phyloP scores from a whole-genome alignment of 257 asterid genomes.

The Fraxinus americana region DNA sequence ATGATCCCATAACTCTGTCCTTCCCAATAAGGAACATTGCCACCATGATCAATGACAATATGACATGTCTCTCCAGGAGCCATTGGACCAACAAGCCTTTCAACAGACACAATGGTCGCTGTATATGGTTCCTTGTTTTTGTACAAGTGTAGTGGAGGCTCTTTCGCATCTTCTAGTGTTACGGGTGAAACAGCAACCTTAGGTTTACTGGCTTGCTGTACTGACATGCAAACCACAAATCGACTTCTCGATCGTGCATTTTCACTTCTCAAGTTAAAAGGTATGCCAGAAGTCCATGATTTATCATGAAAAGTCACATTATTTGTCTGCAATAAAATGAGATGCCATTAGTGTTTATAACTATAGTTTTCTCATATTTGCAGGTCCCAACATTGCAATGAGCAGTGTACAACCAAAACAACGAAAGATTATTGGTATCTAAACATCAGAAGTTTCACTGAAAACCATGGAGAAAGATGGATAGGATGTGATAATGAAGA shows the following conservation, averaged over 20 bases:
- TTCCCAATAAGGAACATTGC: conserved; percentile 96
- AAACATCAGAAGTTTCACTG: neutral
- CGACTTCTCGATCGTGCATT: conserved; percentile 39
- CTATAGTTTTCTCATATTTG: neutral
- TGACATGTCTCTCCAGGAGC: conserved; percentile 99
- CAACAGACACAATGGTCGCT: conserved; percentile 81
- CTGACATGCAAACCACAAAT: conserved; percentile 71
- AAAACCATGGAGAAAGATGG: neutral
- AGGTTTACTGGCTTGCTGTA: conserved; percentile 76
- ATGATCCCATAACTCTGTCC: conserved; percentile 95
- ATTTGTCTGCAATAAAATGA: conserved; percentile 49
- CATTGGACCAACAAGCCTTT: conserved; percentile 84
- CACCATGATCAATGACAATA: conserved; percentile 88
- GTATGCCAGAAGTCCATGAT: conserved; percentile 38
- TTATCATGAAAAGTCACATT: conserved; percentile 47
- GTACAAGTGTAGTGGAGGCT: conserved; percentile 85
- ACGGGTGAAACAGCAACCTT: conserved; percentile 75
- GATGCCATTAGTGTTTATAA: conserved; percentile 21
- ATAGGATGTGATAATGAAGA: neutral
- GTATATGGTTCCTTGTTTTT: conserved; percentile 83
- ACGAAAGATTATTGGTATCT: neutral
- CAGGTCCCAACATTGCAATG: neutral
- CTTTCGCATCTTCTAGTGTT: conserved; percentile 78
- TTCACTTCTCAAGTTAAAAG: conserved; percentile 39
- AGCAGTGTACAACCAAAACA: neutral